Evolutionary conservation across 768 basidiomycete genomes (phyloP).

Genomic region (Tricholoma bakamatsutake): DNA sequence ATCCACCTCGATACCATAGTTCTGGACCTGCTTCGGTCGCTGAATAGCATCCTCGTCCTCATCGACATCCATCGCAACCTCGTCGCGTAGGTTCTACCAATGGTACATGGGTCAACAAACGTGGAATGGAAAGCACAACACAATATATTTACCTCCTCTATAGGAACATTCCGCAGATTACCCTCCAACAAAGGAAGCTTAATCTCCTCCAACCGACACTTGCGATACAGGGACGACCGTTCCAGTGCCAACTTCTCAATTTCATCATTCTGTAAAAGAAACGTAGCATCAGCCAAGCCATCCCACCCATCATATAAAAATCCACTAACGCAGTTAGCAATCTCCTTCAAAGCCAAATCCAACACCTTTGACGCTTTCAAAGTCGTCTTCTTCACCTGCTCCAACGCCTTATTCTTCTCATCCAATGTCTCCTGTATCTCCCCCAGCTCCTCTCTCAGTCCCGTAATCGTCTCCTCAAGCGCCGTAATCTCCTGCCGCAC

Average conservation of each 20-base stretch:
- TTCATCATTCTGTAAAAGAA: slow-evolving; percentile 49
- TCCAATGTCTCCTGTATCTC: slow-evolving; percentile 59
- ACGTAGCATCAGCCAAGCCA: neutral
- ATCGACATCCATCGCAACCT: slow-evolving; percentile 89
- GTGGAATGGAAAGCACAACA: neutral
- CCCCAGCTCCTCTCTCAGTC: slow-evolving; percentile 56
- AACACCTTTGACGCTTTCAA: slow-evolving; percentile 67
- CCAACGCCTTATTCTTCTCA: slow-evolving; percentile 67
- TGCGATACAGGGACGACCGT: slow-evolving; percentile 80
- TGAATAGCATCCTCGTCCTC: slow-evolving; percentile 82
- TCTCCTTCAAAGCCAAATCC: slow-evolving; percentile 89
- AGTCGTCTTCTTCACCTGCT: slow-evolving; percentile 68
- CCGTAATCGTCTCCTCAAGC: slow-evolving; percentile 48
- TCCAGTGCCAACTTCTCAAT: slow-evolving; percentile 87
- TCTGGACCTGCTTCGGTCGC: slow-evolving; percentile 60
- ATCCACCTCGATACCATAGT: slow-evolving; percentile 89
- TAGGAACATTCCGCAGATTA: slow-evolving; percentile 78
- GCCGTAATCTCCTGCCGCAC: slow-evolving; percentile 56
- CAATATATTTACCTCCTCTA: slow-evolving; percentile 76
- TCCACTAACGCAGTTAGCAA: slow-evolving; percentile 60
- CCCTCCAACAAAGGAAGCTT: slow-evolving; percentile 73
- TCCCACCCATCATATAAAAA: neutral
- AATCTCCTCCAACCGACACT: slow-evolving; percentile 92
- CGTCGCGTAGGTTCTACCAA: slow-evolving; percentile 68
- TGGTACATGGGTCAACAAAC: slow-evolving; percentile 5